Percentiles rank a stretch among this genome's conserved stretches.
phyloP scores from a whole-genome alignment of 768 basidiomycete species.

The Agaricus subrufescens region DNA sequence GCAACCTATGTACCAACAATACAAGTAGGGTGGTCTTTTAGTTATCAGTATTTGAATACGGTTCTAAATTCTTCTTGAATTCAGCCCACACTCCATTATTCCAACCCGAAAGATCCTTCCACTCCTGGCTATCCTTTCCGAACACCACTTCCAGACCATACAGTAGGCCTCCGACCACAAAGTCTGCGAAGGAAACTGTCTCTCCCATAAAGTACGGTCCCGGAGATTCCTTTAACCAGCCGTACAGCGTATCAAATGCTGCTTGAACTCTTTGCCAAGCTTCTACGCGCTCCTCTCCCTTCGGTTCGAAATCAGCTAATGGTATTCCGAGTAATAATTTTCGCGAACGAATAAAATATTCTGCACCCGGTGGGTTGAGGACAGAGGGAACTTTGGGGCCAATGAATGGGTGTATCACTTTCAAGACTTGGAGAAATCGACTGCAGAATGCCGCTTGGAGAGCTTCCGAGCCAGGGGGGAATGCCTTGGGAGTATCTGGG shows the following conservation, averaged over 20 bases:
- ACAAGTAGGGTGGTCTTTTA: background rate
- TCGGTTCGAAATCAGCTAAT: background rate
- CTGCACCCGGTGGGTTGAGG: conserved; percentile 7
- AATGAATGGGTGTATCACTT: conserved; percentile 9
- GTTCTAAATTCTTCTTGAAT: conserved; percentile 9
- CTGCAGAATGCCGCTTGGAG: conserved; percentile 25
- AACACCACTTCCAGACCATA: conserved; percentile 7
- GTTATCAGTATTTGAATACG: background rate
- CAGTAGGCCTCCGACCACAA: conserved; percentile 4
- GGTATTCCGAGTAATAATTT: background rate
- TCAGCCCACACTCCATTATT: conserved; percentile 16
- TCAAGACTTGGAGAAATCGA: conserved; percentile 7
- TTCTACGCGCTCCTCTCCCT: conserved; percentile 1
- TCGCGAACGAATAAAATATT: conserved; percentile 8
- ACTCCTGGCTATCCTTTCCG: conserved; percentile 16
- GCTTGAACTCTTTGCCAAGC: conserved; percentile 2
- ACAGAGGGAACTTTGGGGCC: background rate
- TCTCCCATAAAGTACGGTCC: conserved; percentile 8
- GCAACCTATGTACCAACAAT: no score
- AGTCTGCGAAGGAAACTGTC: conserved; percentile 10
- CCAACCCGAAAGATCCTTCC: conserved; percentile 17
- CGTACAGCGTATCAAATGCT: conserved; percentile 3
- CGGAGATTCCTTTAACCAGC: conserved; percentile 3
- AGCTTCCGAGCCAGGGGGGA: conserved; percentile 27
- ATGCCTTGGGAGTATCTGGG: conserved; percentile 27